Evolutionary conservation across 2,329 filamentous ascomycete species (phyloP), one percentile per base, ranked within the genome.

Genomic region (Cladosporium cucumerinum): DNA sequence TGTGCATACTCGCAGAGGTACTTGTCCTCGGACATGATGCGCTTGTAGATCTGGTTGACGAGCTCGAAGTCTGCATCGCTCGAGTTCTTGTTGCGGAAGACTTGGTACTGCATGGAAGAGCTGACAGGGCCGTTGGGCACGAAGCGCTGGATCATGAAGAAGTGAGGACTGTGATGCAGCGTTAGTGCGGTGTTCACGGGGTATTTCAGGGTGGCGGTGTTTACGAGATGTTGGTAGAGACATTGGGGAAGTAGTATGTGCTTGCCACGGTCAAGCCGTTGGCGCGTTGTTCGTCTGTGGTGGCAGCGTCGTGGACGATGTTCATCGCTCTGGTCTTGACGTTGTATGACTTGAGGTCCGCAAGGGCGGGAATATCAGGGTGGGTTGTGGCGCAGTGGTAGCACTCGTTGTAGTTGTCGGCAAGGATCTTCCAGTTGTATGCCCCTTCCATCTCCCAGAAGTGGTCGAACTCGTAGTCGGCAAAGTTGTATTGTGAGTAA

Each of bases 321-420:
- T 83, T 79, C 1, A 76, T 78, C 21, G 76, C 78, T 67, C 81
- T 79, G 46, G 81, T 81, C 67, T 83, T 77, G 58, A 85, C 83
- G 48, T 78, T 75, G 75, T 87, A 87, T 3, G 82, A 82, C 65
- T 82, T 80, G 46, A 87, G 80, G 66, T 87, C 83, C 52, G 85
- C 81, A n/a, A 87, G 79, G 49, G 79, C 78, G 5, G 83, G 79
- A 34, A 87, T 83, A 65, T 86, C 84, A 2, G 86, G 85, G 69
- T 87, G 85, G 1, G 85, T 82, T 0, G 82, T 84, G 59, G 82
- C 81, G 77, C 85, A 87, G 77, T 88, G 86, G 69, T 88, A 89
- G 72, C 86, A 88, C 72, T 86, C 86, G 72, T 89, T 89, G 78
- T 87, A 89, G 77, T 88, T 87, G 72, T 88, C 86, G 16, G 82